Evolutionary conservation across 306 rosid species (phyloP).

Genomic region (Cucumis melo): DNA sequence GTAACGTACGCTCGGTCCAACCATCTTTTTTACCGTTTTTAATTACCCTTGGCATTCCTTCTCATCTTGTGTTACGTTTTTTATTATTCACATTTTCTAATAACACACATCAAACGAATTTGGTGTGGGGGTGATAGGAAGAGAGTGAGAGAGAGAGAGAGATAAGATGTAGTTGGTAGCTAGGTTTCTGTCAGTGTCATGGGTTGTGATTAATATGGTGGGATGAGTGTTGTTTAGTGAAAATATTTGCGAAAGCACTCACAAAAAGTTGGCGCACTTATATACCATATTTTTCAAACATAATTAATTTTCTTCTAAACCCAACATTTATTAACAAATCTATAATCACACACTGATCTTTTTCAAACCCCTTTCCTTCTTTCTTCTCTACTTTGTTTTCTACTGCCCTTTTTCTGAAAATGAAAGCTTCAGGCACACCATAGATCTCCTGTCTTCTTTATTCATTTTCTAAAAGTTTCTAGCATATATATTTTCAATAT

Average conservation of each 20-base stretch:
- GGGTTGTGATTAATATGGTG: background rate
- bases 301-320: background rate
- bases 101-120: background rate
- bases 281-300: too few species aligned
- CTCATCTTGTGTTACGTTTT: too few species aligned
- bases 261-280: background rate
- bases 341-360: background rate
- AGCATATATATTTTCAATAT: too few species aligned
- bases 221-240: background rate
- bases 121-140: background rate
- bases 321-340: background rate
- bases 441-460: too few species aligned
- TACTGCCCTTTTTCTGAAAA: background rate
- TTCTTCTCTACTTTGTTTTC: background rate
- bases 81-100: too few species aligned
- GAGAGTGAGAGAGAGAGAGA: background rate
- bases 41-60: too few species aligned
- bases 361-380: background rate
- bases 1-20: too few species aligned
- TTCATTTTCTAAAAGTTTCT: too few species aligned
- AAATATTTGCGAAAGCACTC: background rate
- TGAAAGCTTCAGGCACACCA: background rate
- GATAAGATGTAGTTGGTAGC: background rate
- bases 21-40: too few species aligned
- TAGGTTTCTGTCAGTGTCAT: constrained; percentile 3